Base-by-base conservation (phyloP, 345 rosid genomes). In the Cardamine chenopodiifolia region DNA sequence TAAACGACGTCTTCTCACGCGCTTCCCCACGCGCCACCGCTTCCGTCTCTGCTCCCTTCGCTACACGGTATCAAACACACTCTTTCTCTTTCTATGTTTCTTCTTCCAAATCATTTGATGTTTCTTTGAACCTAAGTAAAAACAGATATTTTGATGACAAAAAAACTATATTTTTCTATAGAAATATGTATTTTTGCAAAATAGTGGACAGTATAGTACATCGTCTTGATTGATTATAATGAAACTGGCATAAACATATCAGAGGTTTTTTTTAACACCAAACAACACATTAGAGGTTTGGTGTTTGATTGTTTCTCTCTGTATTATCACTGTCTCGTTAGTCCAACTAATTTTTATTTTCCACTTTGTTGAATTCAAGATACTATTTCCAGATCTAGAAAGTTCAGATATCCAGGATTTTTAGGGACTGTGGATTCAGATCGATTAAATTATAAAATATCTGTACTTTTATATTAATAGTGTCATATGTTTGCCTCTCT, bases 21-120 rank as follows among this genome's bases (percentile, higher is more conserved):
- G 69, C 79, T 40, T 60, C 44, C 58, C 3, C 80, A 70, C 79
- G 72, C 83, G 70, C 70, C 71, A 62, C 77, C 4, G 40, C 58
- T 22, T 62, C 26, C 23, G 25, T 61, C 60, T 15, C 78, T 70
- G 10, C 50, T 9, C 49, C 25, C 10, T 25, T 72, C 20, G 2
- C 75, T 47, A 47, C 78, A 45, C 42, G 72, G 78, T 49, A 56
- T 15, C 66, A 72, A 74, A 68, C 62, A 44, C 42, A 18, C 44
- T 53, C 49, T 55, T 8, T 54, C 18, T 29, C n/a, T 55, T 3
- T 39, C 47, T 74, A 6, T 69, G 6, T 60, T 57, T 5, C 12
- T 22, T 48, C n/a, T 13, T 8, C 2, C 17, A 42, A 44, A 22
- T 62, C 6, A 1, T 12, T 49, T 29, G 18, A 58, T 52, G 26